A percentile compares a stretch with the other conserved stretches of the same genome.
These are phyloP conservation scores for Pythium chondricola DNA, from an alignment of 352 stramenopile species.

Conservation along the genomic window DNA sequence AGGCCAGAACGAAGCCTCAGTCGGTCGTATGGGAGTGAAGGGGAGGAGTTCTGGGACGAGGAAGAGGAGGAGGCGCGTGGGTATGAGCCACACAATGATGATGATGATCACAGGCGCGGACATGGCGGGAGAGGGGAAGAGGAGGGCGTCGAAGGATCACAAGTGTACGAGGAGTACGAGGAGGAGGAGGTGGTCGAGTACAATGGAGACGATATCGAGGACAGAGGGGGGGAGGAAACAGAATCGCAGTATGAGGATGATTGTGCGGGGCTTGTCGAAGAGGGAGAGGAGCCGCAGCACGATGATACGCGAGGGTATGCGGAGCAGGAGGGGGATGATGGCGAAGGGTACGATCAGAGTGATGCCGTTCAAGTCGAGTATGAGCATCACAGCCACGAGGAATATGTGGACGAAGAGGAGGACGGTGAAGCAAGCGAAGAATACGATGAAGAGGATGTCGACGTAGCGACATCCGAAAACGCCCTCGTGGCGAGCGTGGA, in stretches of 20 bases:
- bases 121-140: not conserved
- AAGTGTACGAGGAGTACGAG: not conserved
- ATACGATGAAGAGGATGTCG: not conserved
- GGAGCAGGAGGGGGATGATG: not conserved
- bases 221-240: not conserved
- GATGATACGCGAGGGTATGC: not conserved
- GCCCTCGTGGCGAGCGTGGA: not conserved
- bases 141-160: not conserved
- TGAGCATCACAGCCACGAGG: too few species aligned
- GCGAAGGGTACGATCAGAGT: not conserved
- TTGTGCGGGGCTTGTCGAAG: not conserved
- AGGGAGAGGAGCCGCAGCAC: not conserved
- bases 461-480: not conserved
- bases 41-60: too few species aligned
- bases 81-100: not conserved
- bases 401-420: not conserved
- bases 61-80: not conserved
- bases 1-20: too few species aligned
- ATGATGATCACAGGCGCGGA: not conserved
- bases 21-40: too few species aligned
- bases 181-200: not conserved
- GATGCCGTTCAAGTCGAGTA: not conserved
- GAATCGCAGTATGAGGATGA: not conserved
- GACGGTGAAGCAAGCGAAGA: not conserved
- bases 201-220: not conserved